phyloP scores from a whole-genome alignment of 192 early-diverging fungal species.

The Neocallimastix lanati region DNA sequence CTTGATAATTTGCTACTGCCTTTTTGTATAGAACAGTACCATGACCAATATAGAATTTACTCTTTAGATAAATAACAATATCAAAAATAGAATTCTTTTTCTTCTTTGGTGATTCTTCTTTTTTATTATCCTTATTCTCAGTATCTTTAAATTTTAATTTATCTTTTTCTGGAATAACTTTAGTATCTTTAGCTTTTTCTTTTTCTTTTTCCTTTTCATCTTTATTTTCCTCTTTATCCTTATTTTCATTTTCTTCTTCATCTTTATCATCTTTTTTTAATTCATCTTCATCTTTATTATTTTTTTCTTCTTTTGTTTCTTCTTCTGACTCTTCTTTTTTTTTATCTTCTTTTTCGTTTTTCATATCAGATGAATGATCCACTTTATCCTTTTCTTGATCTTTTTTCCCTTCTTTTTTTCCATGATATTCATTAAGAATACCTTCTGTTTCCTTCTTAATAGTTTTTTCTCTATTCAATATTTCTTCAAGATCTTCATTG shows the following conservation, averaged over 20 bases:
- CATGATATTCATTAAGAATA: background rate
- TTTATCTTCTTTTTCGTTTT: too few species aligned
- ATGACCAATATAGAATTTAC: background rate
- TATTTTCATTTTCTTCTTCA: background rate
- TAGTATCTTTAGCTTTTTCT: too few species aligned
- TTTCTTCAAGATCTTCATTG: background rate
- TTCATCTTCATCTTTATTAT: background rate
- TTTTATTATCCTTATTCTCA: too few species aligned
- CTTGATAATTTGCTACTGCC: constrained; percentile 65
- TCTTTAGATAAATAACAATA: constrained; percentile 3
- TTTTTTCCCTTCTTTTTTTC: background rate
- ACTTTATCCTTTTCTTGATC: background rate
- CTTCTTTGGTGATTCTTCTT: too few species aligned
- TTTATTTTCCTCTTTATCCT: background rate
- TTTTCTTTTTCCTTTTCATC: background rate
- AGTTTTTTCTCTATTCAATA: background rate
- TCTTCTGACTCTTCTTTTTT: too few species aligned
- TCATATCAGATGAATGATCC: too few species aligned
- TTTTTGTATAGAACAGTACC: constrained; percentile 33
- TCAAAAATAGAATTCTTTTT: background rate
- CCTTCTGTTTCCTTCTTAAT: background rate
- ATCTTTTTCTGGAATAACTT: too few species aligned
- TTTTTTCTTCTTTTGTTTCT: too few species aligned
- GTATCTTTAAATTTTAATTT: too few species aligned
- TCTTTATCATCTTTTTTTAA: background rate